Conservation (phyloP, 2,329 filamentous ascomycete species). For the Tolypocladium nubicola region DNA sequence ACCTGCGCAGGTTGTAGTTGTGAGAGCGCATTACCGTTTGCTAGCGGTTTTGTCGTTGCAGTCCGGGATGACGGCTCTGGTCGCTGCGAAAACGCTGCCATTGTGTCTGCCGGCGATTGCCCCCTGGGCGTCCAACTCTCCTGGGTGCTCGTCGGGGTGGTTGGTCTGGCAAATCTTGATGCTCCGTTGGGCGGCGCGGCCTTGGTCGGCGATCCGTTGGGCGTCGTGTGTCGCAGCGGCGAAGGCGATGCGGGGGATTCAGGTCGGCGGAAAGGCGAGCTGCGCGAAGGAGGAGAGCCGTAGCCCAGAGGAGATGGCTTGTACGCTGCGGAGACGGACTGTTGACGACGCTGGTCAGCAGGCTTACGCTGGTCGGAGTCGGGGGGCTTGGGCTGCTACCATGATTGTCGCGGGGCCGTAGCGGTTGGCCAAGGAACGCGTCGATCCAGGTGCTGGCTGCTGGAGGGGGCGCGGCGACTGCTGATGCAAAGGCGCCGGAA, state of each 20-base stretch:
- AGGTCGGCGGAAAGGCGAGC: slow-evolving; percentile 52
- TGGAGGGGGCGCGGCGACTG: neutral
- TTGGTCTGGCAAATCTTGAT: slow-evolving; percentile 27
- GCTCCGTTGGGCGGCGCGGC: slow-evolving; percentile 11
- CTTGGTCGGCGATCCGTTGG: slow-evolving; percentile 51
- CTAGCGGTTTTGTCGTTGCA: slow-evolving; percentile 23
- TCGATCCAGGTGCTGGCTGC: neutral
- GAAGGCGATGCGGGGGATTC: slow-evolving; percentile 57
- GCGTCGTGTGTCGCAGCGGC: slow-evolving; percentile 52
- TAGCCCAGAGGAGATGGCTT: slow-evolving; percentile 65
- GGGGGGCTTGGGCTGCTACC: slow-evolving; percentile 14
- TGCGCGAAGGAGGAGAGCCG: slow-evolving; percentile 50
- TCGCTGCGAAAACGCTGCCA: slow-evolving; percentile 26
- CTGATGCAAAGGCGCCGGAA: neutral
- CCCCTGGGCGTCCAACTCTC: slow-evolving; percentile 28
- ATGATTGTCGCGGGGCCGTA: slow-evolving; percentile 12
- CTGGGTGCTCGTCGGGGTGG: slow-evolving; percentile 24
- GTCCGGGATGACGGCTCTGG: slow-evolving; percentile 18
- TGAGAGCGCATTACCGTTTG: slow-evolving; percentile 47
- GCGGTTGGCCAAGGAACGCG: slow-evolving; percentile 11
- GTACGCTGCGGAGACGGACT: slow-evolving; percentile 48
- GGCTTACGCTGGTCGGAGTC: slow-evolving; percentile 11
- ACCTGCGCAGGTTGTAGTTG: slow-evolving; percentile 75
- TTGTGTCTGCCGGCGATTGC: slow-evolving; percentile 14
- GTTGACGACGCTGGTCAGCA: slow-evolving; percentile 20